A percentile compares a stretch with the other conserved stretches of the same genome.
Conservation (phyloP, 257 asterid species). For the Jacaranda copaia region DNA sequence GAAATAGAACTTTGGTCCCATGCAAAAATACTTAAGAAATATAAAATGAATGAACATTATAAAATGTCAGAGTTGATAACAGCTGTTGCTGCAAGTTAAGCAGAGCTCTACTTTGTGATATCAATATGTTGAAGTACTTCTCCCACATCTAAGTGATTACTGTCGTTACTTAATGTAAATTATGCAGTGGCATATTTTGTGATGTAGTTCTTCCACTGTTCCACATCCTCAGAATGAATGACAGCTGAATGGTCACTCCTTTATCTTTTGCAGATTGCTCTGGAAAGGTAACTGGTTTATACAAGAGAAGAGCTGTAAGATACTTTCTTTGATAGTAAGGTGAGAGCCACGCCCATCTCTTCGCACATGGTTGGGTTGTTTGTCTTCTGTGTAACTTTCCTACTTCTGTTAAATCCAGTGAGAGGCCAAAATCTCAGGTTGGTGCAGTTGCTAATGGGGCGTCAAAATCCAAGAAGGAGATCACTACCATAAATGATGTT, state of each 20-base stretch:
- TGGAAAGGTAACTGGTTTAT: conserved; percentile 94
- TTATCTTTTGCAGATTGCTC: conserved; percentile 68
- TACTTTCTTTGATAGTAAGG: conserved; percentile 86
- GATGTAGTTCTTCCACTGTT: background rate
- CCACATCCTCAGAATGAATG: conserved; percentile 26
- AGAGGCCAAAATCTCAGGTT: conserved; percentile 66
- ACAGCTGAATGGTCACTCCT: conserved; percentile 29
- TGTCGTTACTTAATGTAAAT: conserved; percentile 18
- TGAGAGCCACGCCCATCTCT: conserved; percentile 35
- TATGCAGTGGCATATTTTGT: background rate
- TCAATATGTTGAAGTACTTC: conserved; percentile 16
- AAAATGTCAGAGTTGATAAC: background rate
- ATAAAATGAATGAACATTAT: background rate
- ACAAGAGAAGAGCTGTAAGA: conserved; percentile 95
- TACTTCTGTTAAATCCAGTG: conserved; percentile 56
- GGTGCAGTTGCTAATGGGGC: conserved; percentile 55
- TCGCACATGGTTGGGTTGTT: conserved; percentile 9
- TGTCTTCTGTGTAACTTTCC: conserved; percentile 31
- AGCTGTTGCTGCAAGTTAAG: conserved; percentile 27
- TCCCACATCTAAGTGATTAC: background rate
- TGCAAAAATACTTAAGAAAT: background rate
- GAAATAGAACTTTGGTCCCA: background rate
- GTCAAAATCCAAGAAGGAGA: conserved; percentile 61
- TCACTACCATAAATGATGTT: conserved; percentile 71
- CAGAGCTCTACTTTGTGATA: conserved; percentile 13